Evolutionary conservation across 345 rosid species (phyloP).

Genomic region (Hirschfeldia incana): DNA sequence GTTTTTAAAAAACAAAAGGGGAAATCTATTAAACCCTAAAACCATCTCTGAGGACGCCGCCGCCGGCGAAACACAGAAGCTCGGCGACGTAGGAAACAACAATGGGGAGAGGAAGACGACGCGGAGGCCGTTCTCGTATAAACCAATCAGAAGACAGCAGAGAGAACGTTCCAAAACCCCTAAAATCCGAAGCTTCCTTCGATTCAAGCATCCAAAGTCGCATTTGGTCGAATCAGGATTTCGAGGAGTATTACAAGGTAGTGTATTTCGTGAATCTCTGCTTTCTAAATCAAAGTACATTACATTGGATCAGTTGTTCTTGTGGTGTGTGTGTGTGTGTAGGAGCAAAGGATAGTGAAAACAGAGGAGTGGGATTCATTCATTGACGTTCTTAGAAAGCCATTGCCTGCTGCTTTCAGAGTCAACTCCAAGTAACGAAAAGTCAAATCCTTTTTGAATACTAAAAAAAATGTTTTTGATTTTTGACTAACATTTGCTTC

Average conservation of each 20-base stretch:
- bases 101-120: slow-evolving; percentile 64
- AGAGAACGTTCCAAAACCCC: slow-evolving; percentile 65
- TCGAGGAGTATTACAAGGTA: slow-evolving; percentile 78
- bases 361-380: slow-evolving; percentile 83
- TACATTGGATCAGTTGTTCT: background rate
- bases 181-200: slow-evolving; percentile 50
- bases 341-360: slow-evolving; percentile 84
- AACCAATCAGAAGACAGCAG: slow-evolving; percentile 62
- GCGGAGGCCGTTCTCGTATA: slow-evolving; percentile 61
- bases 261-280: background rate
- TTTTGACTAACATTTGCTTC: background rate
- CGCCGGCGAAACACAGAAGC: slow-evolving; percentile 24
- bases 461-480: background rate
- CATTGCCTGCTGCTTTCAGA: slow-evolving; percentile 96
- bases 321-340: slow-evolving; percentile 43
- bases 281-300: background rate
- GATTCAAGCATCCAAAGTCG: slow-evolving; percentile 42
- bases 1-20: background rate
- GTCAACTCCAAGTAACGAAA: slow-evolving; percentile 69
- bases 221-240: slow-evolving; percentile 61
- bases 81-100: slow-evolving; percentile 11
- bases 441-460: background rate
- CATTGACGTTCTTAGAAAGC: slow-evolving; percentile 67
- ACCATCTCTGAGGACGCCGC: slow-evolving; percentile 3
- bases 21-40: slow-evolving; percentile 18